Conservation (phyloP, 495 filamentous ascomycete species). For the Penicillium cataractarum region DNA sequence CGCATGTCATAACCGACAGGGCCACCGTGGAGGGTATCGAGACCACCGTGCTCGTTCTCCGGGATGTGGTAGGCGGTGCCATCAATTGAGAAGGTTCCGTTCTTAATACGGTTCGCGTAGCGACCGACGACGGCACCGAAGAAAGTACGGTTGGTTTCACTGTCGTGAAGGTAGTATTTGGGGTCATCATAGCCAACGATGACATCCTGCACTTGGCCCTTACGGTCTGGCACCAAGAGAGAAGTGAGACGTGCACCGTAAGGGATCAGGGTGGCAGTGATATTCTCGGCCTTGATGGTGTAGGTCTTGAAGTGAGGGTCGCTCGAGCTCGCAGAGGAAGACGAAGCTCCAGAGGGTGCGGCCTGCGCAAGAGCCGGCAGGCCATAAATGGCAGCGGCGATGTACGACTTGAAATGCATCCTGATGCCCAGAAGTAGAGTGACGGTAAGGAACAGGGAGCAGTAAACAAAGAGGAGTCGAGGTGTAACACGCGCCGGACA, state of each 20-base stretch:
- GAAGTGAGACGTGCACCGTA: conserved; percentile 81
- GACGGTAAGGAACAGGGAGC: conserved; percentile 37
- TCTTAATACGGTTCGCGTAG: conserved; percentile 88
- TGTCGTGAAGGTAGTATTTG: conserved; percentile 66
- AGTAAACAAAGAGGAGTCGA: conserved; percentile 36
- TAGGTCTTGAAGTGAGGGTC: conserved; percentile 60
- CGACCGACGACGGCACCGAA: conserved; percentile 78
- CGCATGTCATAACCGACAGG: conserved; percentile 78
- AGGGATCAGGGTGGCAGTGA: conserved; percentile 73
- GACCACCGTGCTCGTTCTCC: conserved; percentile 71
- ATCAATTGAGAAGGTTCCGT: conserved; percentile 76
- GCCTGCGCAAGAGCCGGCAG: conserved; percentile 37
- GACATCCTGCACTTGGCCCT: conserved; percentile 67
- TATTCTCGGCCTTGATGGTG: conserved; percentile 70
- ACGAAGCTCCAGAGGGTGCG: conserved; percentile 18
- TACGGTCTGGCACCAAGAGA: conserved; percentile 70
- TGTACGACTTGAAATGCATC: conserved; percentile 47
- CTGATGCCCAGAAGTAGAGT: conserved; percentile 35
- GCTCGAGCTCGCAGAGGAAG: conserved; percentile 8
- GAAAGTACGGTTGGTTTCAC: conserved; percentile 69
- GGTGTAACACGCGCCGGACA: conserved; percentile 37
- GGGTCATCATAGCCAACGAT: conserved; percentile 82
- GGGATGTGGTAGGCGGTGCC: conserved; percentile 64
- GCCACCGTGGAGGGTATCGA: conserved; percentile 82
- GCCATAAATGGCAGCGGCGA: conserved; percentile 41